These are phyloP conservation scores for Plenodomus tracheiphilus DNA, from an alignment of 2,329 filamentous ascomycete species.

Conservation along the genomic window DNA sequence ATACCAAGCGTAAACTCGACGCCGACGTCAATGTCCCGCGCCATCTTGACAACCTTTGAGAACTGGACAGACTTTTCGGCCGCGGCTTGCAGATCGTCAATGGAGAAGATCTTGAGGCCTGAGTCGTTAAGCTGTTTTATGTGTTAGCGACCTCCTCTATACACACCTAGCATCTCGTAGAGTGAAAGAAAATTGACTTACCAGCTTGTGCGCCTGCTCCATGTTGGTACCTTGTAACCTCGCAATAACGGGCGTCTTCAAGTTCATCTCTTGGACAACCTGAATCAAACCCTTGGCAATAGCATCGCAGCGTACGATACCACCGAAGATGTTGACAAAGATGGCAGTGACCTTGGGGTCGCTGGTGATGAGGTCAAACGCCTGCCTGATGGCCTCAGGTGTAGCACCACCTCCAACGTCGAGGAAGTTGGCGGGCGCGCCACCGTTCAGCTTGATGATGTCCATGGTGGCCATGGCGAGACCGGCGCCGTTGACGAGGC, in stretches of 20 bases:
- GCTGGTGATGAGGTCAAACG: slow-evolving; percentile 97
- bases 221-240: slow-evolving; percentile 98
- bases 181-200: slow-evolving; percentile 43
- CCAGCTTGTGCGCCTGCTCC: slow-evolving; percentile 83
- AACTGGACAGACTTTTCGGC: slow-evolving; percentile 99
- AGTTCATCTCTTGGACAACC: slow-evolving; percentile 91
- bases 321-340: slow-evolving; percentile 99
- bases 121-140: slow-evolving; percentile 81
- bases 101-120: slow-evolving; percentile 99
- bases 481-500: slow-evolving; percentile 97
- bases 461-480: slow-evolving; percentile 99
- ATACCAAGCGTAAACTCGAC: slow-evolving; percentile 72
- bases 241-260: slow-evolving; percentile 95
- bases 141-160: slow-evolving; percentile 9
- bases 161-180: too few species aligned
- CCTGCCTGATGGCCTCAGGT: slow-evolving; percentile 92
- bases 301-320: slow-evolving; percentile 96
- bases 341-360: slow-evolving; percentile 98
- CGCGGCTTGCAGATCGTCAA: slow-evolving; percentile 94
- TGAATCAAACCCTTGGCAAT: slow-evolving; percentile 96
- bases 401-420: slow-evolving; percentile 98
- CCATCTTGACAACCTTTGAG: slow-evolving; percentile 98
- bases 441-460: slow-evolving; percentile 99
- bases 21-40: slow-evolving; percentile 94
- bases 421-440: slow-evolving; percentile 95